Percentiles rank a stretch among this genome's conserved stretches.
Conservation (phyloP, 805 yeast genomes). For the Yamadazyma kitorensis region DNA sequence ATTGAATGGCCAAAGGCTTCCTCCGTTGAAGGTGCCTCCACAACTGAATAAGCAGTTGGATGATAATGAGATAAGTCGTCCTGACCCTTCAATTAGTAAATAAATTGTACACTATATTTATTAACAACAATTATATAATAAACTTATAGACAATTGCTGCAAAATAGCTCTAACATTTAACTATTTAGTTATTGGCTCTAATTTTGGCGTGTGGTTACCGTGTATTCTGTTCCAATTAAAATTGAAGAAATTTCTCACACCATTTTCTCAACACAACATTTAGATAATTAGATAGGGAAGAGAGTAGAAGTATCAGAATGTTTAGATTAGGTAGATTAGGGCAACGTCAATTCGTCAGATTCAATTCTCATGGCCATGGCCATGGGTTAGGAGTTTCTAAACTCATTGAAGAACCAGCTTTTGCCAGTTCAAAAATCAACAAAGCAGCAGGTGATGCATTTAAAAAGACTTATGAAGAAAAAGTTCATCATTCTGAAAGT, state of each 20-base stretch:
- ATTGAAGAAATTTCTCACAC: slow-evolving; percentile 15
- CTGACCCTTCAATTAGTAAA: too few relatives aligned
- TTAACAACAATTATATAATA: too few relatives aligned
- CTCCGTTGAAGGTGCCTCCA: too few relatives aligned
- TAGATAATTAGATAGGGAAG: slow-evolving; percentile 1
- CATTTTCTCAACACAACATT: slow-evolving; percentile 12
- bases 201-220: too few relatives aligned
- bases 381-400: slow-evolving; percentile 42
- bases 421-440: slow-evolving; percentile 36
- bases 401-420: slow-evolving; percentile 38
- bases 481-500: slow-evolving; percentile 74
- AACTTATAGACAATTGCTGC: too few relatives aligned
- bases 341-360: slow-evolving; percentile 39
- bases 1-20: background rate
- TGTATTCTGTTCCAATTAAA: slow-evolving; percentile 16
- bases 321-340: slow-evolving; percentile 33
- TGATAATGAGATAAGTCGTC: too few relatives aligned
- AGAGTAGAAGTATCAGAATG: slow-evolving; percentile 19
- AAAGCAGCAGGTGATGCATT: slow-evolving; percentile 71
- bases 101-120: too few relatives aligned
- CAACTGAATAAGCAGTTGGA: too few relatives aligned
- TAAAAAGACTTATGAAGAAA: slow-evolving; percentile 57
- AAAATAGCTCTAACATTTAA: too few relatives aligned
- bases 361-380: slow-evolving; percentile 33
- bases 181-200: too few relatives aligned